Base-by-base conservation (phyloP, 1,284 basidiomycete genomes). In the Cryptococcus maquisensis region DNA sequence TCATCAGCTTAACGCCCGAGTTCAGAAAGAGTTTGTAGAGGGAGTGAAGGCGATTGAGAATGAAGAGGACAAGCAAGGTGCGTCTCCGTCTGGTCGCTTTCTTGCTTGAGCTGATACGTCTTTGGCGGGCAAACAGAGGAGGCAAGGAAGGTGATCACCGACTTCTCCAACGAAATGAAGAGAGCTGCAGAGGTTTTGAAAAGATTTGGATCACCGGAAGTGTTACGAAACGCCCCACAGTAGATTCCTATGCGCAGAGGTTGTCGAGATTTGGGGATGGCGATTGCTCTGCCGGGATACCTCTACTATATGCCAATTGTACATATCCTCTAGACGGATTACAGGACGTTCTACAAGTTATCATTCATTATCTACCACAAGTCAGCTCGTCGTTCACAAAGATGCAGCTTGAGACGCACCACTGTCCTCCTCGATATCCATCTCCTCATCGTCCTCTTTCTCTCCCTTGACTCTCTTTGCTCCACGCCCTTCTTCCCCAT, bases 401-500 rank as follows among this genome's bases (percentile, higher is more conserved):
- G 0, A 32, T 32, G 7, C 6, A 32, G 28, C 10, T 26, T 20
- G 7, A 15, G 37, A 67, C 68, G 55, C 57, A 66, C 68, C 74
- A 46, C 74, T 72, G 52, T 75, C 73, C 65, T 71, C 67, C 55
- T 74, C 73, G 59, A 74, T 73, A 60, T 74, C 72, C 66, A 73
- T 72, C 58, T 73, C 73, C 45, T 60, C 67, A 9, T 60, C 64
- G 20, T 56, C 63, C 8, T 55, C 62, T 56, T 63, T 69, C 16
- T 39, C 54, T 40, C 64, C 59, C 63, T 72, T 77, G 9, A 68
- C 65, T n/a, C 53, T 65, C 36, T 55, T 61, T 56, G 37, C 52
- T 39, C 47, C 60, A 3, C 37, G 51, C 28, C 56, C 66, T 39
- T 59, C 67, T 36, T 80, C 77, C 64, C 83, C 87, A 70, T 88